Conservation (phyloP, 352 stramenopile genomes). For the Halophytophthora polymorphica region DNA sequence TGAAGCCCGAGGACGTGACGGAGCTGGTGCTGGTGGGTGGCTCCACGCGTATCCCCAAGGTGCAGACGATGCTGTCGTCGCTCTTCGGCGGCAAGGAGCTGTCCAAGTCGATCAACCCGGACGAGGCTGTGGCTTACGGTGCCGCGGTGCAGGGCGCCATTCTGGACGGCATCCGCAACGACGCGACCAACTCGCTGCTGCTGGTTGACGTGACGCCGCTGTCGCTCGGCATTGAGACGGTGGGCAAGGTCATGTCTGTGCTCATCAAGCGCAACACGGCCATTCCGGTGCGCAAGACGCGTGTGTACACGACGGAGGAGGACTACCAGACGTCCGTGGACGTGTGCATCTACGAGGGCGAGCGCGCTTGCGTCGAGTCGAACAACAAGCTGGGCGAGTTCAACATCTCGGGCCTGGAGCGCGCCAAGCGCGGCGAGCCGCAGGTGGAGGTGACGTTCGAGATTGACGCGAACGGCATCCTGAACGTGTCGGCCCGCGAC, state of each 20-base stretch:
- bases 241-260: slow-evolving; percentile 86
- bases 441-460: slow-evolving; percentile 91
- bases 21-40: slow-evolving; percentile 58
- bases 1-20: slow-evolving; percentile 62
- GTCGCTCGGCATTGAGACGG: slow-evolving; percentile 86
- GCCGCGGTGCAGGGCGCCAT: slow-evolving; percentile 66
- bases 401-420: slow-evolving; percentile 87
- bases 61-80: slow-evolving; percentile 54
- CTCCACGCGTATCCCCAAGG: slow-evolving; percentile 62
- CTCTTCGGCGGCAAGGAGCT: slow-evolving; percentile 63
- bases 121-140: slow-evolving; percentile 81
- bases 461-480: slow-evolving; percentile 91
- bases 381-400: slow-evolving; percentile 94
- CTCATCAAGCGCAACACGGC: slow-evolving; percentile 89
- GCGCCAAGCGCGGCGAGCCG: slow-evolving; percentile 84
- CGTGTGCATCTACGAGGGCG: slow-evolving; percentile 88
- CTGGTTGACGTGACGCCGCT: slow-evolving; percentile 90
- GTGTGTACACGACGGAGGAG: slow-evolving; percentile 68
- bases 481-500: slow-evolving; percentile 88
- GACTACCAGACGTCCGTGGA: slow-evolving; percentile 85
- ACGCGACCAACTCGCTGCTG: slow-evolving; percentile 84
- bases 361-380: slow-evolving; percentile 82
- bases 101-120: slow-evolving; percentile 73
- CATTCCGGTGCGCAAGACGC: slow-evolving; percentile 82
- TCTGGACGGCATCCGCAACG: slow-evolving; percentile 61